These are phyloP conservation scores for Periconia macrospinosa DNA, from an alignment of 2,329 filamentous ascomycete species.

Conservation along the genomic window DNA sequence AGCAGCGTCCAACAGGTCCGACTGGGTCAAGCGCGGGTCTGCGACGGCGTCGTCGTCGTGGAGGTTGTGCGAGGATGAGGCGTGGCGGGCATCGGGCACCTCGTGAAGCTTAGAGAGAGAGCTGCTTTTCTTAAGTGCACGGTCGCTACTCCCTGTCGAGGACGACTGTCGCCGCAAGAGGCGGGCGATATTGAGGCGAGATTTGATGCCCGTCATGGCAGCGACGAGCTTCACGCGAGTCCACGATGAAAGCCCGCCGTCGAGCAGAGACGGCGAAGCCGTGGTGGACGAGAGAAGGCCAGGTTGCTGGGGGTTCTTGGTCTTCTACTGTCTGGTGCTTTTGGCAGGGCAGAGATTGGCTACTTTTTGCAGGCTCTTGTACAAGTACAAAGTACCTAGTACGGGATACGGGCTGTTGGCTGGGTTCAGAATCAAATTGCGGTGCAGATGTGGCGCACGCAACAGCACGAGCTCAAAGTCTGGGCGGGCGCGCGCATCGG, in stretches of 20 bases:
- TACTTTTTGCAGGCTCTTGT: no score
- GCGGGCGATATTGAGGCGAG: constrained; percentile 33
- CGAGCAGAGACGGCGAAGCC: background rate
- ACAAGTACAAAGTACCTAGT: no score
- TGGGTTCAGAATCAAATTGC: no score
- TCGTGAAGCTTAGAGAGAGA: constrained; percentile 37
- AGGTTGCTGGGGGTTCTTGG: background rate
- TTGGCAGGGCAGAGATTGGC: no score
- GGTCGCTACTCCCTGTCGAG: constrained; percentile 32
- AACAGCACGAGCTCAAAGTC: no score
- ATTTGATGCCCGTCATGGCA: constrained; percentile 39
- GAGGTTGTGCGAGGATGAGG: constrained; percentile 2
- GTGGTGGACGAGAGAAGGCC: background rate
- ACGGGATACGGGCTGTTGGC: no score
- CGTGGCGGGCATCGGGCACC: constrained; percentile 10
- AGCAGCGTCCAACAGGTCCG: constrained; percentile 25
- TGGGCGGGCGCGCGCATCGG: background rate
- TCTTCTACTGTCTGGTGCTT: no score
- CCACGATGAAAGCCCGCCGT: background rate
- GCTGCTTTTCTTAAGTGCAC: constrained; percentile 19
- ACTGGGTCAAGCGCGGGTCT: constrained; percentile 25
- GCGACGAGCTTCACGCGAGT: background rate
- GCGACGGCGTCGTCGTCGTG: no score
- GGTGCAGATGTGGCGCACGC: no score
- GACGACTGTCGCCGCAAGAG: constrained; percentile 32